Evolutionary conservation across 2,329 filamentous ascomycete species (phyloP).

Genomic region (Botrytis elliptica): DNA sequence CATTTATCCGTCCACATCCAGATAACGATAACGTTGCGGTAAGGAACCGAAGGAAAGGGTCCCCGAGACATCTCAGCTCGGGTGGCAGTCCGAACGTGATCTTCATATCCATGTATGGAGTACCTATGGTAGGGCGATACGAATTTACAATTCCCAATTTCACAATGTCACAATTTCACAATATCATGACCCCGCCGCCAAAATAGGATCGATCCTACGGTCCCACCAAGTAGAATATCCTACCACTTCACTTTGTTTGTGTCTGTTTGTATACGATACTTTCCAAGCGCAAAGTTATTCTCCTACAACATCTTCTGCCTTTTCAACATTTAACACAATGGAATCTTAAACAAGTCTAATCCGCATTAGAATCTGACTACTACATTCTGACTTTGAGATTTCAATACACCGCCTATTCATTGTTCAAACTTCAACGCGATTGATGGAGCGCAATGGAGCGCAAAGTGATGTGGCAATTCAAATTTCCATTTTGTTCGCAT

Average conservation of each 20-base stretch:
- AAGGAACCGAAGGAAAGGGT: neutral
- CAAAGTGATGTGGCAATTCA: conserved; percentile 2
- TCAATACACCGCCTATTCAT: neutral
- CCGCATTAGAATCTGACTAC: neutral
- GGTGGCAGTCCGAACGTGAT: neutral
- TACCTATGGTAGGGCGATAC: neutral
- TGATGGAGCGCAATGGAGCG: neutral
- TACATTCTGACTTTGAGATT: neutral
- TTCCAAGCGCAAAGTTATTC: neutral
- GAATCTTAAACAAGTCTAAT: neutral
- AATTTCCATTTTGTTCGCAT: neutral
- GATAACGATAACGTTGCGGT: neutral
- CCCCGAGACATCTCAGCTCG: conserved; percentile 5
- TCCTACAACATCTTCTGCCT: neutral
- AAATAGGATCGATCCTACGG: neutral
- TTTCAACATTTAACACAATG: neutral
- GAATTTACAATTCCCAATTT: neutral
- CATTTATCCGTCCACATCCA: neutral
- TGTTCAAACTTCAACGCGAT: neutral
- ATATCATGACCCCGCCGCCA: neutral
- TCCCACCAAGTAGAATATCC: neutral
- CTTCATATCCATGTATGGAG: neutral
- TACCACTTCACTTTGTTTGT: neutral
- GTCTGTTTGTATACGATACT: neutral
- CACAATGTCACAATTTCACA: neutral